Percentiles rank a stretch among this genome's conserved stretches.
Conservation (phyloP, 2,329 filamentous ascomycete species). For the Fusarium chaquense region DNA sequence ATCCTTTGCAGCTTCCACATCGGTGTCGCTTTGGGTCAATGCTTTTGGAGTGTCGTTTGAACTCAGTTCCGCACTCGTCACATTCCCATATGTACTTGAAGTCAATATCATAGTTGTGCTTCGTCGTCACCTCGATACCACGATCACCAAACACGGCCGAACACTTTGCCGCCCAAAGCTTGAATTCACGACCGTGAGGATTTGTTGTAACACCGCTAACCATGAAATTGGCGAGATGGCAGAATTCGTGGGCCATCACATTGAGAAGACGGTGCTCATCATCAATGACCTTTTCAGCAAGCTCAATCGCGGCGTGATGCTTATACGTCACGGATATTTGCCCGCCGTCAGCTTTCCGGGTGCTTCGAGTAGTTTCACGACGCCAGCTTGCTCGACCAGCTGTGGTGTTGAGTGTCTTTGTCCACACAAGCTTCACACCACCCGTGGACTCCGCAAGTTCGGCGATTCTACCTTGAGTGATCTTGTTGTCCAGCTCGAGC, state of each 20-base stretch:
- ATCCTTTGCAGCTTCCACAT: constrained; percentile 81
- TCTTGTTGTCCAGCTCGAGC: constrained; percentile 72
- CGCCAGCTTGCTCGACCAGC: constrained; percentile 82
- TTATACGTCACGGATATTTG: constrained; percentile 52
- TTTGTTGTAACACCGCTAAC: constrained; percentile 78
- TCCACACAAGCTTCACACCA: constrained; percentile 79
- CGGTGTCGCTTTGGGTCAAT: constrained; percentile 78
- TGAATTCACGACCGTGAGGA: constrained; percentile 88
- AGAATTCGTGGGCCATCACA: constrained; percentile 96
- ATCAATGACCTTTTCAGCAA: constrained; percentile 89
- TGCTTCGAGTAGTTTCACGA: constrained; percentile 64
- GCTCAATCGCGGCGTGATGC: constrained; percentile 83
- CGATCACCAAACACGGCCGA: constrained; percentile 68
- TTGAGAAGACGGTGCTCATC: constrained; percentile 83
- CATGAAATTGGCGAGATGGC: constrained; percentile 94
- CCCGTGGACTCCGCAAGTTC: constrained; percentile 72
- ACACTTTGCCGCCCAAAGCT: constrained; percentile 74
- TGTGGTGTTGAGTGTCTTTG: constrained; percentile 81
- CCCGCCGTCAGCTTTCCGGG: constrained; percentile 44
- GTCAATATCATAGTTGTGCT: constrained; percentile 88
- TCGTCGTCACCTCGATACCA: constrained; percentile 85
- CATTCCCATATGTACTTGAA: constrained; percentile 95
- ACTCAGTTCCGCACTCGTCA: constrained; percentile 74
- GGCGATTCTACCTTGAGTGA: constrained; percentile 71
- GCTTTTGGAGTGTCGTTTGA: constrained; percentile 86